phyloP scores from a whole-genome alignment of 306 rosid genomes.

The Glycyrrhiza uralensis region DNA sequence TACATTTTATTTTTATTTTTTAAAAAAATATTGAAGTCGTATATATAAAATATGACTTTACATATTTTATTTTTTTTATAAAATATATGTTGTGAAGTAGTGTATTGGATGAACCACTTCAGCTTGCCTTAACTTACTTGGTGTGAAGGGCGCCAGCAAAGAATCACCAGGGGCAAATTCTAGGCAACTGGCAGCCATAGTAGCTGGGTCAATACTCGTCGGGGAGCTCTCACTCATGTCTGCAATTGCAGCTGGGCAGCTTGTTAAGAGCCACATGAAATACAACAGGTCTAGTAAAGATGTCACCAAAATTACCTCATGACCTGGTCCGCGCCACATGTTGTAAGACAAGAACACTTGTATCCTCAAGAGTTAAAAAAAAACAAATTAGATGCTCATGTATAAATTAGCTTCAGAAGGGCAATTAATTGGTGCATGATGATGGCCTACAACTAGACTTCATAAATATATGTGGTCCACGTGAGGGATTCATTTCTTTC shows the following conservation, averaged over 20 bases:
- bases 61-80: too few relatives aligned
- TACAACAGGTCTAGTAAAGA: constrained; percentile 68
- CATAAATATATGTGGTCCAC: neutral
- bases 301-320: constrained; percentile 39
- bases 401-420: too few relatives aligned
- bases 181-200: constrained; percentile 58
- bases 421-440: too few relatives aligned
- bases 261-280: too few relatives aligned
- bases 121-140: constrained; percentile 78
- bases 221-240: constrained; percentile 90
- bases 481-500: neutral
- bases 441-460: neutral
- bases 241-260: constrained; percentile 82
- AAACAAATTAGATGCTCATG: neutral
- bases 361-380: neutral
- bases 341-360: neutral
- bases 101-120: too few relatives aligned
- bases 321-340: neutral
- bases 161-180: constrained; percentile 71
- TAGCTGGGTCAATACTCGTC: constrained; percentile 80
- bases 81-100: too few relatives aligned
- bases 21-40: too few relatives aligned
- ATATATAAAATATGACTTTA: too few relatives aligned
- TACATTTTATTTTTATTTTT: too few relatives aligned
- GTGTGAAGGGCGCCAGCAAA: constrained; percentile 76